phyloP scores from a whole-genome alignment of 2,329 filamentous ascomycete species.

The Apiospora arundinis region DNA sequence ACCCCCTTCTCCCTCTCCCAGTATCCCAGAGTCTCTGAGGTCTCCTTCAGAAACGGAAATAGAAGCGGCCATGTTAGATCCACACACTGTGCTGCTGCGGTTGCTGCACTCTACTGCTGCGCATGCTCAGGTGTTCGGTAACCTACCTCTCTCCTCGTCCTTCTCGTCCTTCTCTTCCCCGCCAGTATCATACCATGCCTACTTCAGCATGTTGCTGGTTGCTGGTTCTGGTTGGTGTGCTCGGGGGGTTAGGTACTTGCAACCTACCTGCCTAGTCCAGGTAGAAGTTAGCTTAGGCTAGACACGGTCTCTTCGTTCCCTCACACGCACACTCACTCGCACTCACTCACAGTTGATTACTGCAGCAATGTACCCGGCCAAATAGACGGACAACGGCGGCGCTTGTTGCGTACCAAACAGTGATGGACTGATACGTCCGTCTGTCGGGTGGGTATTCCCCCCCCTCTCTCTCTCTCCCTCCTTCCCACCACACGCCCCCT shows the following conservation, averaged over 20 bases:
- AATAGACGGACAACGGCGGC: constrained; percentile 15
- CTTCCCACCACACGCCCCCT: constrained; percentile 3
- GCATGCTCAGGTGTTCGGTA: constrained; percentile 12
- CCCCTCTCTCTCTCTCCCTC: background rate
- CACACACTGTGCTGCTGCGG: constrained; percentile 11
- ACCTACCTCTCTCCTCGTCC: background rate
- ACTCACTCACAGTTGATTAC: constrained; percentile 13
- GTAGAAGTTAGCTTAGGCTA: constrained; percentile 9
- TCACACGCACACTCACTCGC: background rate
- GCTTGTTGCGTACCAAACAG: constrained; percentile 11
- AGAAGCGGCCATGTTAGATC: background rate
- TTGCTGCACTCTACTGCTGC: background rate
- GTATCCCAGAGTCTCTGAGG: too few relatives aligned
- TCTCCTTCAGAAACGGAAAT: constrained; percentile 16
- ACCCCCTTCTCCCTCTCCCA: background rate
- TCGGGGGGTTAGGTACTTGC: background rate
- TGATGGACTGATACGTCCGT: constrained; percentile 16
- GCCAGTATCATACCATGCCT: background rate
- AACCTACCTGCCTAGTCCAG: constrained; percentile 13
- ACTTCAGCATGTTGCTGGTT: background rate
- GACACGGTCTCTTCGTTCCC: background rate
- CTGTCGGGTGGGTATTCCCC: constrained; percentile 2
- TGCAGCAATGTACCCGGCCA: background rate
- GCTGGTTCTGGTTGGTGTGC: background rate
- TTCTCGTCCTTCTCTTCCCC: too few relatives aligned